These are phyloP conservation scores for Yarrowia bubula DNA, from an alignment of 805 yeast species.

Conservation along the genomic window DNA sequence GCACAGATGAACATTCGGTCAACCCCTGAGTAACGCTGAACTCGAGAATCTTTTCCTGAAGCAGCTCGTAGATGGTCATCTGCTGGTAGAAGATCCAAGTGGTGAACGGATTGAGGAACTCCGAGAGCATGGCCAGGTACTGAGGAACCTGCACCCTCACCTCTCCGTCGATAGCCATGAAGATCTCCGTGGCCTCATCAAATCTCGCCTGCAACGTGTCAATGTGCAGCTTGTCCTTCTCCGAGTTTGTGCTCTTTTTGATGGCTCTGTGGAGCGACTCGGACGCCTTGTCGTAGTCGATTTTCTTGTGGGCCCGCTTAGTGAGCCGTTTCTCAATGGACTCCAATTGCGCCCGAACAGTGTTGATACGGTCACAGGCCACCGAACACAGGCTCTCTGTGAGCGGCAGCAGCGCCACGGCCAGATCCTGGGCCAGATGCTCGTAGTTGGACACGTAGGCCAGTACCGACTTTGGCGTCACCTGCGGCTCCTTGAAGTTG, in stretches of 20 bases:
- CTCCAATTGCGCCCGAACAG: slow-evolving; percentile 34
- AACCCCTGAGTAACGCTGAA: slow-evolving; percentile 36
- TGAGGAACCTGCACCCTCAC: slow-evolving; percentile 36
- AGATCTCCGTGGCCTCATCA: slow-evolving; percentile 37
- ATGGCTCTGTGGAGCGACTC: slow-evolving; percentile 38
- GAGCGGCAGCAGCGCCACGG: slow-evolving; percentile 35
- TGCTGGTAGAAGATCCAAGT: slow-evolving; percentile 37
- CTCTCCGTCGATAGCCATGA: slow-evolving; percentile 37
- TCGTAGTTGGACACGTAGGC: slow-evolving; percentile 9
- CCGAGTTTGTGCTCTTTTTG: slow-evolving; percentile 30
- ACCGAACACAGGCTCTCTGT: slow-evolving; percentile 31
- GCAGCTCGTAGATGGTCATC: slow-evolving; percentile 34
- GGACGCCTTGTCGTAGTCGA: slow-evolving; percentile 40
- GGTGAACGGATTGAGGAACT: slow-evolving; percentile 38
- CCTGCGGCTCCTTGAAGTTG: slow-evolving; percentile 21
- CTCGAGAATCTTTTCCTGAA: slow-evolving; percentile 30
- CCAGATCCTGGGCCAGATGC: slow-evolving; percentile 8
- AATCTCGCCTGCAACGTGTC: slow-evolving; percentile 36
- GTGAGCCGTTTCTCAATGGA: slow-evolving; percentile 29
- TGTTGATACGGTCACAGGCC: slow-evolving; percentile 33
- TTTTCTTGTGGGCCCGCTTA: slow-evolving; percentile 41
- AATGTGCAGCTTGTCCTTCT: slow-evolving; percentile 36
- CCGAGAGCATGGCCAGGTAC: slow-evolving; percentile 35
- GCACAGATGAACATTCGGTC: slow-evolving; percentile 5
- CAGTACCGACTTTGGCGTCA: background rate